A percentile compares a stretch with the other conserved stretches of the same genome.
These are phyloP conservation scores for Arctium minus DNA, from an alignment of 129 eudicot species.

Conservation along the genomic window DNA sequence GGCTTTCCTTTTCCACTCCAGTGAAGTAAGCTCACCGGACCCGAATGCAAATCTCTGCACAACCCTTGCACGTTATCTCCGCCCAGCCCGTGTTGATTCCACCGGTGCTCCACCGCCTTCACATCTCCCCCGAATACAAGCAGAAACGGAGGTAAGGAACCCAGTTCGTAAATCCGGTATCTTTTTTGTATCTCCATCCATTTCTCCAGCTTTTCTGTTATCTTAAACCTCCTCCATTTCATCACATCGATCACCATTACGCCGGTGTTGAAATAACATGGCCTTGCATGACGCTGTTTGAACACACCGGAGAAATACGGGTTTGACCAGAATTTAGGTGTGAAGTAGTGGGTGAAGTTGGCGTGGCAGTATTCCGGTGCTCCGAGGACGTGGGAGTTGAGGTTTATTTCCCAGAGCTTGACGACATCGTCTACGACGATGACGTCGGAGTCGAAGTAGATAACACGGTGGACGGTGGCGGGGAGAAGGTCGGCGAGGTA, in stretches of 20 bases:
- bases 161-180: constrained; percentile 61
- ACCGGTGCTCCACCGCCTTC: constrained; percentile 67
- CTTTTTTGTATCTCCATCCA: constrained; percentile 86
- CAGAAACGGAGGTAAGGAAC: constrained; percentile 52
- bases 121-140: constrained; percentile 81
- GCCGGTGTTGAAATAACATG: constrained; percentile 88
- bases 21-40: constrained; percentile 79
- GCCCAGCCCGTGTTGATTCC: constrained; percentile 84
- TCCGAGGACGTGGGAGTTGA: constrained; percentile 57
- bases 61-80: constrained; percentile 47
- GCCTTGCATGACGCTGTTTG: constrained; percentile 10
- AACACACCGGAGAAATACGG: constrained; percentile 37
- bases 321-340: constrained; percentile 59
- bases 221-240: constrained; percentile 51
- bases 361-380: constrained; percentile 94
- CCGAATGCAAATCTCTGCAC: constrained; percentile 84
- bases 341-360: constrained; percentile 78
- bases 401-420: constrained; percentile 56
- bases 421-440: constrained; percentile 74
- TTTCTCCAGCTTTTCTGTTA: constrained; percentile 52
- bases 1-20: constrained; percentile 99
- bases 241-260: constrained; percentile 80
- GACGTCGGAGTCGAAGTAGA: constrained; percentile 90
- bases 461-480: constrained; percentile 50
- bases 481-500: constrained; percentile 86